A percentile compares a stretch with the other conserved stretches of the same genome.
phyloP scores from a whole-genome alignment of 108 stramenopile species.

The Fragilariopsis cylindrus region DNA sequence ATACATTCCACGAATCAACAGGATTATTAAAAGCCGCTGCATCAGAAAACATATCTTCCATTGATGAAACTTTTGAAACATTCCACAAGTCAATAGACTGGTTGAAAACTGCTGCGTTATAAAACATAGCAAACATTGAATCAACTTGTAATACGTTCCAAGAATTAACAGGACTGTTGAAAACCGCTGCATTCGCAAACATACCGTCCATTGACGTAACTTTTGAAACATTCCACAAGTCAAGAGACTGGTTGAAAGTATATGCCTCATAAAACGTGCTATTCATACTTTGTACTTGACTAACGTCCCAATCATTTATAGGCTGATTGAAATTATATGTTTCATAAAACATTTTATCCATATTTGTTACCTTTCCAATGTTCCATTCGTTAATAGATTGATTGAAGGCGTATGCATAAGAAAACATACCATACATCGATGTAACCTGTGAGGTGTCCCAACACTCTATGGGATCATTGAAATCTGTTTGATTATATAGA shows the following conservation, averaged over 20 bases:
- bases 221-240: neutral
- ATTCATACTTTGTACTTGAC: slow-evolving; percentile 10
- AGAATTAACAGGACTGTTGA: neutral
- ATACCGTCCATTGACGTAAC: neutral
- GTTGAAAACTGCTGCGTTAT: neutral
- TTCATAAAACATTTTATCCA: slow-evolving; percentile 27
- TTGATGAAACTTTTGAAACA: no score
- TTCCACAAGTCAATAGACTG: neutral
- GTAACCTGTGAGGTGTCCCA: slow-evolving; percentile 30
- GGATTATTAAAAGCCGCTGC: no score
- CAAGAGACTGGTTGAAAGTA: slow-evolving; percentile 28
- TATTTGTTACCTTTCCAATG: slow-evolving; percentile 12
- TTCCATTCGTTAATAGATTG: slow-evolving; percentile 40
- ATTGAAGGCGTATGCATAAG: slow-evolving; percentile 32
- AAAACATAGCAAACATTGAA: neutral
- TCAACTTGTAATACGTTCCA: neutral
- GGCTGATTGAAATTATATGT: slow-evolving; percentile 43
- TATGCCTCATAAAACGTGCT: slow-evolving; percentile 16
- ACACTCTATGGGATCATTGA: slow-evolving; percentile 28
- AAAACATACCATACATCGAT: slow-evolving; percentile 27
- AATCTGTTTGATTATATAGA: slow-evolving; percentile 13
- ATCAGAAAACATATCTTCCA: no score
- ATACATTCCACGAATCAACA: no score
- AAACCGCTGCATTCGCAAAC: neutral
- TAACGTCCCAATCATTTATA: slow-evolving; percentile 38